phyloP scores from a whole-genome alignment of 371 early-diverging fungal genomes.

The Synchytrium microbalum region DNA sequence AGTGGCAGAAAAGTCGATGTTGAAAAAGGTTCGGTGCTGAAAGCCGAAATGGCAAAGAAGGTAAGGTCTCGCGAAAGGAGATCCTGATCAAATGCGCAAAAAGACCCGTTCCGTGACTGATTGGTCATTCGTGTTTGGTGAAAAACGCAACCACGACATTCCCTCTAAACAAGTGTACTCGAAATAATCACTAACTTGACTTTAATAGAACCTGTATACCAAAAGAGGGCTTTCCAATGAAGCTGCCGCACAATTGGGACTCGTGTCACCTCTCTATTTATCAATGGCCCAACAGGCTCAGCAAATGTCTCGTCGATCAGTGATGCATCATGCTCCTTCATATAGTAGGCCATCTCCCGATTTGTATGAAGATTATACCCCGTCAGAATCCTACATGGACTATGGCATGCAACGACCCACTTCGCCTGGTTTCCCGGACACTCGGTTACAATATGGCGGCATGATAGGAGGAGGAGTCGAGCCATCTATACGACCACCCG shows the following conservation, averaged over 20 bases:
- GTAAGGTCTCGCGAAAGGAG: neutral
- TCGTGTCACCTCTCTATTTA: neutral
- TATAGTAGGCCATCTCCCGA: neutral
- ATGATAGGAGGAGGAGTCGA: neutral
- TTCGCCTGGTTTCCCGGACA: neutral
- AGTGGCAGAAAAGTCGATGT: slow-evolving; percentile 81
- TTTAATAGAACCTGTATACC: slow-evolving; percentile 70
- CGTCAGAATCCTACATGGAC: neutral
- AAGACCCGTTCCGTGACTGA: too few species aligned
- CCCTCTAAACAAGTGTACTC: too few species aligned
- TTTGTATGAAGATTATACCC: neutral
- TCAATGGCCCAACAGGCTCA: neutral
- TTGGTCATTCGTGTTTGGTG: too few species aligned
- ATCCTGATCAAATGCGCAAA: too few species aligned
- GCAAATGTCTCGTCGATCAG: neutral
- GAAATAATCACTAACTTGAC: too few species aligned
- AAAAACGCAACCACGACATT: too few species aligned
- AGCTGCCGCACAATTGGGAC: neutral
- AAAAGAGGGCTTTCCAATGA: slow-evolving; percentile 42
- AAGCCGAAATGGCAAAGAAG: slow-evolving; percentile 95
- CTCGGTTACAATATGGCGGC: neutral
- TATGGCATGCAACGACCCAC: neutral
- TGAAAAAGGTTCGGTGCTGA: slow-evolving; percentile 73
- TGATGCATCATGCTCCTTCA: neutral
- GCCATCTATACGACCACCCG: neutral